Evolutionary conservation across 176 grass and related monocot genomes (phyloP).

Genomic region (Avena atlantica): DNA sequence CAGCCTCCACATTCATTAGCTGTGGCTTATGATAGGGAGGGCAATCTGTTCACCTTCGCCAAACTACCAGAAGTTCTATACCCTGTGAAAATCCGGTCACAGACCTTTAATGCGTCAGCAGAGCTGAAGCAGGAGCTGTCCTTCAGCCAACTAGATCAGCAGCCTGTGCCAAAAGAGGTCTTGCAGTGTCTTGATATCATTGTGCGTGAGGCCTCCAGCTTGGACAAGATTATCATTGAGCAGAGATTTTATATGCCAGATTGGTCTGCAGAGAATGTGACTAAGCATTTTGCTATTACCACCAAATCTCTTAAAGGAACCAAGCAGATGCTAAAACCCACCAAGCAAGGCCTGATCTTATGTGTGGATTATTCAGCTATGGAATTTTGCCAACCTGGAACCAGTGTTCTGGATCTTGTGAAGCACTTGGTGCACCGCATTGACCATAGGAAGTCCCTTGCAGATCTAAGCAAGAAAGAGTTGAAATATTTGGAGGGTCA

Average conservation of each 20-base stretch:
- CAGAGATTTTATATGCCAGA: conserved; percentile 36
- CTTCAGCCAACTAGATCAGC: conserved; percentile 36
- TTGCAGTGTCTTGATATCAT: conserved; percentile 55
- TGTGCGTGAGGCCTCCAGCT: conserved; percentile 55
- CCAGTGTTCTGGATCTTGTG: conserved; percentile 36
- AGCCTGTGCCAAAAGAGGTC: conserved; percentile 42
- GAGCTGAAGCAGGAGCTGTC: conserved; percentile 44
- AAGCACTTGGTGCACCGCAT: background rate
- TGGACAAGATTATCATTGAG: conserved; percentile 43
- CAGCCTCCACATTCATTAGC: conserved; percentile 26
- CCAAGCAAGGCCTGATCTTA: conserved; percentile 43
- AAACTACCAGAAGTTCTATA: conserved; percentile 41
- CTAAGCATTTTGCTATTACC: background rate
- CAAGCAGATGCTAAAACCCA: conserved; percentile 47
- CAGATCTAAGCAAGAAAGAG: background rate
- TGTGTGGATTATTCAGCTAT: conserved; percentile 52
- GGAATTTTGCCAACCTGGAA: conserved; percentile 46
- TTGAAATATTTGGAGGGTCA: background rate
- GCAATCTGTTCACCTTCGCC: conserved; percentile 38
- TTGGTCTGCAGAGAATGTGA: background rate
- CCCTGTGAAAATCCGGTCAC: conserved; percentile 25
- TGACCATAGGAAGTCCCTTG: background rate
- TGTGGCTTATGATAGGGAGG: conserved; percentile 49
- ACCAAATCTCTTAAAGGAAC: conserved; percentile 44
- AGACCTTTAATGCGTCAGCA: conserved; percentile 40